Conservation (phyloP, 192 early-diverging fungal species). For the Rhizoclosmatium globosum region DNA sequence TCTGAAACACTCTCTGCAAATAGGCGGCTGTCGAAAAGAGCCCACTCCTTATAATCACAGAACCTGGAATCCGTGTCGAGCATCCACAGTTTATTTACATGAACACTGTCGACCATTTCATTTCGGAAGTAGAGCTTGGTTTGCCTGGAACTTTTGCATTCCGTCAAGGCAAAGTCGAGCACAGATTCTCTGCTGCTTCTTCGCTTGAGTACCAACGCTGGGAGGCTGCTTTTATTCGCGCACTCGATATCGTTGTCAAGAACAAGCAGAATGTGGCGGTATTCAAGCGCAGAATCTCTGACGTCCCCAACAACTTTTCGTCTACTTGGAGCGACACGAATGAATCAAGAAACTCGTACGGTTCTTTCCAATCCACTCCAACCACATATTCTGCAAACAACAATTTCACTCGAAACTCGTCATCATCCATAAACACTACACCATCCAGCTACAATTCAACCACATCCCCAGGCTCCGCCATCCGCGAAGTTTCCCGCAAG, state of each 20-base stretch:
- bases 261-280: not conserved
- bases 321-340: slow-evolving; percentile 1
- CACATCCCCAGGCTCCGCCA: not conserved
- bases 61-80: not conserved
- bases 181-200: slow-evolving; percentile 9
- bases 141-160: slow-evolving; percentile 22
- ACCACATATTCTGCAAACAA: no score
- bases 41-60: slow-evolving; percentile 31
- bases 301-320: not conserved
- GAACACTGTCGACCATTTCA: slow-evolving; percentile 28
- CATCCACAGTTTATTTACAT: slow-evolving; percentile 29
- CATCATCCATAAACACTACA: not conserved
- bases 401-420: not conserved
- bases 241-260: slow-evolving; percentile 8
- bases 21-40: slow-evolving; percentile 34
- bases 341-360: not conserved
- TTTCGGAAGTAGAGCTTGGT: slow-evolving; percentile 27
- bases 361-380: no score
- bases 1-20: not conserved
- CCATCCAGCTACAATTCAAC: not conserved
- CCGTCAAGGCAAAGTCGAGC: slow-evolving; percentile 17
- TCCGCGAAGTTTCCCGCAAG: not conserved
- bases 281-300: not conserved
- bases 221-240: slow-evolving; percentile 22
- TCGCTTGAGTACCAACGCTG: slow-evolving; percentile 35